Percentiles rank a stretch among this genome's conserved stretches.
Evolutionary conservation across 257 asterid genomes (phyloP).

Genomic region (Nicotiana benthamiana): DNA sequence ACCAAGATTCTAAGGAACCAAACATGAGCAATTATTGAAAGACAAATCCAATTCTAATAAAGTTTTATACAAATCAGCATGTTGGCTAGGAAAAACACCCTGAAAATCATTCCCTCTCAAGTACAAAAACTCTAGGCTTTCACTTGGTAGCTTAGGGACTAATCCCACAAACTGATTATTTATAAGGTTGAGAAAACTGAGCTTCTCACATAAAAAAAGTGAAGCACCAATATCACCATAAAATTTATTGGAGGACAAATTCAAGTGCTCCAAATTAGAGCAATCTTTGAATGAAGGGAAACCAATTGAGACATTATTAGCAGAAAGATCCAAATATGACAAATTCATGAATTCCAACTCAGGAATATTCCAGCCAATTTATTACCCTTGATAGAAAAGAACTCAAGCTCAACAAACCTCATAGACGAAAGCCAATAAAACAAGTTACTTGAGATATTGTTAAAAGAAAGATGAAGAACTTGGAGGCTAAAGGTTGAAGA

Average conservation of each 20-base stretch:
- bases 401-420: constrained; percentile 38
- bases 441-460: constrained; percentile 66
- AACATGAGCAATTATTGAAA: constrained; percentile 55
- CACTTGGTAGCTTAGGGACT: constrained; percentile 43
- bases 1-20: constrained; percentile 49
- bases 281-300: constrained; percentile 54
- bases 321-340: constrained; percentile 57
- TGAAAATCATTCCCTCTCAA: constrained; percentile 48
- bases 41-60: constrained; percentile 64
- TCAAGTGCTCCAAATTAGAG: constrained; percentile 52
- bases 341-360: constrained; percentile 40
- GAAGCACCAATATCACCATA: constrained; percentile 48
- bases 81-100: constrained; percentile 38
- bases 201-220: constrained; percentile 44
- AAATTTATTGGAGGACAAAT: constrained; percentile 67
- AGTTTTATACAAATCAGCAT: constrained; percentile 51
- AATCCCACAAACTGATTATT: constrained; percentile 51
- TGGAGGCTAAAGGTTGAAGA: constrained; percentile 8
- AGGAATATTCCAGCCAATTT: constrained; percentile 42
- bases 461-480: constrained; percentile 75
- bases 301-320: constrained; percentile 54
- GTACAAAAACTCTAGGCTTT: constrained; percentile 47
- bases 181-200: constrained; percentile 66
- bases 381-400: constrained; percentile 55
- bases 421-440: too few relatives aligned